Evolutionary conservation across 768 basidiomycete genomes (phyloP).

Genomic region (Multifurca ochricompacta): DNA sequence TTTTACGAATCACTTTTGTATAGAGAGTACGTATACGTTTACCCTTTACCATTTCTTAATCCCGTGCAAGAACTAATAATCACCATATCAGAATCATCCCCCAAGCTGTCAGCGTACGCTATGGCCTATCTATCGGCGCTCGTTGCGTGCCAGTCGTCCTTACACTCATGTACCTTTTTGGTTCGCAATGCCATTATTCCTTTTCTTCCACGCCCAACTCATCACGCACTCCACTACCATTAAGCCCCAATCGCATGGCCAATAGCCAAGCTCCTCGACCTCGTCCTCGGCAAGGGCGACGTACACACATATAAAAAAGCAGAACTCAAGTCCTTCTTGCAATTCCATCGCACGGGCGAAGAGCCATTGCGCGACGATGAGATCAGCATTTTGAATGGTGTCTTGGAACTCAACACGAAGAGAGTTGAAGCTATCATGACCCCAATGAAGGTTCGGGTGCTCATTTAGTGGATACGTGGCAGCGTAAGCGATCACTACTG

Average conservation of each 20-base stretch:
- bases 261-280: conserved; percentile 67
- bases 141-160: conserved; percentile 44
- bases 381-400: conserved; percentile 73
- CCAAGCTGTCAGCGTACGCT: conserved; percentile 67
- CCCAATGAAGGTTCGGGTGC: conserved; percentile 39
- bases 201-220: neutral
- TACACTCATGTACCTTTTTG: conserved; percentile 42
- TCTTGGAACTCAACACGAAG: conserved; percentile 70
- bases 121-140: conserved; percentile 51
- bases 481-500: neutral
- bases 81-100: conserved; percentile 44
- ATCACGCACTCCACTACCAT: neutral
- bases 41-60: neutral
- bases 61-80: neutral
- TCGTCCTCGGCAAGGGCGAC: conserved; percentile 67
- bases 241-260: conserved; percentile 51
- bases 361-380: conserved; percentile 78
- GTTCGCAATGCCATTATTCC: conserved; percentile 25
- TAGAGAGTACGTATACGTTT: conserved; percentile 6
- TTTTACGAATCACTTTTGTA: too few relatives aligned
- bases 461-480: neutral
- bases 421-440: conserved; percentile 52
- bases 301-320: conserved; percentile 76
- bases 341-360: conserved; percentile 68
- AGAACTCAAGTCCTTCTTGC: conserved; percentile 53